Conservation (phyloP, 1,284 basidiomycete genomes). For the Irpex sp. region DNA sequence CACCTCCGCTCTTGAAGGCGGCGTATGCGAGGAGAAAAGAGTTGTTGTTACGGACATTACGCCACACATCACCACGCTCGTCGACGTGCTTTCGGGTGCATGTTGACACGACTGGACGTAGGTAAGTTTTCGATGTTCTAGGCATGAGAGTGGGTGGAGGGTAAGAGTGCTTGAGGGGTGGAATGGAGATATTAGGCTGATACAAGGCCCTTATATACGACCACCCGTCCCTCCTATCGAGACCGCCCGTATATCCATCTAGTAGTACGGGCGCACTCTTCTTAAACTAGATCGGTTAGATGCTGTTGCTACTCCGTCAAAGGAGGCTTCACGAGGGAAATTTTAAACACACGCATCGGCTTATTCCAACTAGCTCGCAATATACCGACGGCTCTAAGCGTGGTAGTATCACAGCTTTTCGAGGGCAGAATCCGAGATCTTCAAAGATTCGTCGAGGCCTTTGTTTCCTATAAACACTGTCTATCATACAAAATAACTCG, state of each 20-base stretch:
- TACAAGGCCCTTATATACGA: background rate
- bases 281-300: no score
- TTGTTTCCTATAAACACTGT: no score
- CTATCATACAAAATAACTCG: no score
- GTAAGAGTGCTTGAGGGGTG: background rate
- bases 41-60: background rate
- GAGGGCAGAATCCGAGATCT: no score
- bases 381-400: no score
- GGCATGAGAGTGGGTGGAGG: background rate
- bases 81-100: background rate
- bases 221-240: background rate
- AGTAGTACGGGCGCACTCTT: no score
- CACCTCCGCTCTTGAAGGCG: background rate
- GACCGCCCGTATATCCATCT: background rate
- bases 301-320: no score
- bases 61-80: background rate
- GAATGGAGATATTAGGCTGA: background rate
- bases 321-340: no score
- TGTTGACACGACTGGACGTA: background rate
- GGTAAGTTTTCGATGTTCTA: background rate
- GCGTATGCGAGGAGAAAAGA: background rate
- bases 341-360: no score
- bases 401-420: no score
- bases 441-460: no score
- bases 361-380: no score